Evolutionary conservation across 495 filamentous ascomycete genomes (phyloP).

Genomic region (Elasticomyces elasticus): DNA sequence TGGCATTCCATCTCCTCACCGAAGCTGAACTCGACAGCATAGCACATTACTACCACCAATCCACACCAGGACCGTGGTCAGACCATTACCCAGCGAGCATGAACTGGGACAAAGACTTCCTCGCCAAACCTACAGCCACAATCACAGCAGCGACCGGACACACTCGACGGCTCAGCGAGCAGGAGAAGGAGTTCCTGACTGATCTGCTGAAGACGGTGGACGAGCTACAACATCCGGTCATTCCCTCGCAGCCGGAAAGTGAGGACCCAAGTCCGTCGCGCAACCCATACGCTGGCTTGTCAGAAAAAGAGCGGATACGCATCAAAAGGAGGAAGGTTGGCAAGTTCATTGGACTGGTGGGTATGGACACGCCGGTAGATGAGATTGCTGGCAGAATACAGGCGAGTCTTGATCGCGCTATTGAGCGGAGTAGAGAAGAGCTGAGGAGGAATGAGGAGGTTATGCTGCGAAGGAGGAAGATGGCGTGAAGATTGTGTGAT

Average conservation of each 20-base stretch:
- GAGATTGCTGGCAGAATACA: slow-evolving; percentile 29
- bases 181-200: slow-evolving; percentile 9
- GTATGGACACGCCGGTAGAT: slow-evolving; percentile 32
- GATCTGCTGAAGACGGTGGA: slow-evolving; percentile 19
- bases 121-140: slow-evolving; percentile 14
- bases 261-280: neutral
- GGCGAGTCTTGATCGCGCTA: slow-evolving; percentile 18
- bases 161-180: slow-evolving; percentile 5
- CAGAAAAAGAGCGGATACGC: slow-evolving; percentile 20
- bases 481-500: slow-evolving; percentile 2
- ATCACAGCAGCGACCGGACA: neutral
- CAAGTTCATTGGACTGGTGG: slow-evolving; percentile 34
- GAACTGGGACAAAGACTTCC: slow-evolving; percentile 31
- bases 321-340: slow-evolving; percentile 36
- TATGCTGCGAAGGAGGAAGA: slow-evolving; percentile 22
- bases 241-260: slow-evolving; percentile 8
- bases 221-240: slow-evolving; percentile 5
- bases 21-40: slow-evolving; percentile 58
- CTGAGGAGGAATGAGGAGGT: slow-evolving; percentile 22
- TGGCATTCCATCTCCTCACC: slow-evolving; percentile 68
- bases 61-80: slow-evolving; percentile 44
- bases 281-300: slow-evolving; percentile 18
- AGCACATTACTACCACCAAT: slow-evolving; percentile 67
- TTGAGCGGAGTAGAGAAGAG: slow-evolving; percentile 19
- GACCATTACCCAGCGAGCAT: slow-evolving; percentile 54